A percentile compares a stretch with the other conserved stretches of the same genome.
Evolutionary conservation across 2,329 filamentous ascomycete species (phyloP).

Genomic region (Diplocarpon rosae): DNA sequence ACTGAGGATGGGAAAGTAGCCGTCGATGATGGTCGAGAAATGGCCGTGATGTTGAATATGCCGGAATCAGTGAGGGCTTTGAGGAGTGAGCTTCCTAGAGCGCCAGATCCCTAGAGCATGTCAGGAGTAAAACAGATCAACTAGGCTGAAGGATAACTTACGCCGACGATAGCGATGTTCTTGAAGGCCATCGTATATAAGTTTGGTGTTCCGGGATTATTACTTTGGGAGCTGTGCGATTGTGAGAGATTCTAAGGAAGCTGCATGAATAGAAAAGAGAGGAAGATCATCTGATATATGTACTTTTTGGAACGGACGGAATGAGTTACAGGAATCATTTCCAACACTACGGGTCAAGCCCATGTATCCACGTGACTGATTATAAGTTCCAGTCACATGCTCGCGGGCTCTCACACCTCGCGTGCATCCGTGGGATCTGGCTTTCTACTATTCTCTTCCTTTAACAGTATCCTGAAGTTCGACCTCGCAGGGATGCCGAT

Average conservation of each 20-base stretch:
- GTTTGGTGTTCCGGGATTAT: background rate
- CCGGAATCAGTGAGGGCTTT: constrained; percentile 17
- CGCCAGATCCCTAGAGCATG: constrained; percentile 15
- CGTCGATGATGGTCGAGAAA: constrained; percentile 31
- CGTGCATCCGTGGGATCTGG: too few species aligned
- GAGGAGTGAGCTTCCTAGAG: constrained; percentile 19
- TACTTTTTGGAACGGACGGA: too few species aligned
- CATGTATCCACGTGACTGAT: too few species aligned
- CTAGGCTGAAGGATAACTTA: constrained; percentile 6
- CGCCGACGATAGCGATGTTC: constrained; percentile 20
- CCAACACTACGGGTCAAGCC: too few species aligned
- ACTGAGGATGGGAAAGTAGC: constrained; percentile 25
- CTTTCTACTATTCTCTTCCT: too few species aligned
- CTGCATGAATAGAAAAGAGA: too few species aligned
- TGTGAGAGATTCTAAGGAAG: background rate
- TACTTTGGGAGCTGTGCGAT: background rate
- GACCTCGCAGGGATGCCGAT: too few species aligned
- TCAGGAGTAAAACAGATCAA: background rate
- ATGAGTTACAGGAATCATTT: too few species aligned
- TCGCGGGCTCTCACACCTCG: too few species aligned
- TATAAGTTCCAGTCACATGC: too few species aligned
- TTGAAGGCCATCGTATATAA: constrained; percentile 19
- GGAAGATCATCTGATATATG: too few species aligned
- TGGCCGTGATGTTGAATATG: constrained; percentile 37
- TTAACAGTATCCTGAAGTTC: too few species aligned